Conservation (phyloP, 768 basidiomycete species). For the Russula earlei region DNA sequence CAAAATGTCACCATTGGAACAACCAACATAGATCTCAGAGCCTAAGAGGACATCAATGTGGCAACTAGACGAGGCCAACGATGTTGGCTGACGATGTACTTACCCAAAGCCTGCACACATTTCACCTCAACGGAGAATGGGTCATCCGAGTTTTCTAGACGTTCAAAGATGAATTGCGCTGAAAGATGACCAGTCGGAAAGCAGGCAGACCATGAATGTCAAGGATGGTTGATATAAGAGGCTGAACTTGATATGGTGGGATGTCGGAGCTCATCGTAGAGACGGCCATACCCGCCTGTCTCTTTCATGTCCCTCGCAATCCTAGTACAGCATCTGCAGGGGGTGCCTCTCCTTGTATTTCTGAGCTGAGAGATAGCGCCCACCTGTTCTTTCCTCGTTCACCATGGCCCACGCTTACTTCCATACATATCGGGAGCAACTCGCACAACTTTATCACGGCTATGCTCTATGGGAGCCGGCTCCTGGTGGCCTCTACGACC, state of each 20-base stretch:
- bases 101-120: constrained; percentile 26
- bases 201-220: constrained; percentile 14
- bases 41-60: constrained; percentile 32
- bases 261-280: constrained; percentile 34
- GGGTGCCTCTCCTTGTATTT: neutral
- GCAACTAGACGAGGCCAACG: neutral
- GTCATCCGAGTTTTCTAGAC: constrained; percentile 18
- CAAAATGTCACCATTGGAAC: constrained; percentile 74
- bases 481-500: constrained; percentile 16
- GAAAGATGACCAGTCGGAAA: neutral
- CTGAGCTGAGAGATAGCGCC: neutral
- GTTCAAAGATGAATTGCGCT: constrained; percentile 16
- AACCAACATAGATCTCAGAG: constrained; percentile 81
- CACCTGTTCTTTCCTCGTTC: neutral
- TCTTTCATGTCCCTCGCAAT: neutral
- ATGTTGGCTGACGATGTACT: neutral
- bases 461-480: constrained; percentile 19
- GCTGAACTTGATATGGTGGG: constrained; percentile 52
- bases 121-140: constrained; percentile 17
- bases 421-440: constrained; percentile 16
- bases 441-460: constrained; percentile 5
- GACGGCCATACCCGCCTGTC: too few species aligned
- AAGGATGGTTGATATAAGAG: constrained; percentile 34
- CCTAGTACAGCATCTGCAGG: too few species aligned
- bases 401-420: constrained; percentile 1